Conservation (phyloP, 768 basidiomycete genomes). For the Boletus sp. region DNA sequence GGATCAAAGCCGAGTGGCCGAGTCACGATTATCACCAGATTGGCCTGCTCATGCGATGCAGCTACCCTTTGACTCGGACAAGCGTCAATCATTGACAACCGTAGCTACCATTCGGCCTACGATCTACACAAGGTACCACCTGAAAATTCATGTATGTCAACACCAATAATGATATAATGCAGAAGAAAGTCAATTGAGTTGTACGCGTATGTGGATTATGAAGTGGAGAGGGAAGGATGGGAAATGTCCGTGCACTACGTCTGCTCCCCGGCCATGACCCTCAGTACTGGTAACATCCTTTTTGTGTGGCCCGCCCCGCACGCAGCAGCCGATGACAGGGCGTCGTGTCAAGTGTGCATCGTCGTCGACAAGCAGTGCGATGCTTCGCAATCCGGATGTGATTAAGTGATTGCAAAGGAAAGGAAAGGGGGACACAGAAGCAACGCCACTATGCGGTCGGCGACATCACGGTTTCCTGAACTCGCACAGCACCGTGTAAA, state of each 20-base stretch:
- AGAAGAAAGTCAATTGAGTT: slow-evolving; percentile 19
- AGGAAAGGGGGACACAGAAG: not conserved
- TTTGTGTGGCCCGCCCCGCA: slow-evolving; percentile 8
- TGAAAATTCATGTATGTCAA: slow-evolving; percentile 10
- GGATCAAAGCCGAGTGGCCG: not conserved
- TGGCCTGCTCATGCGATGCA: too few species aligned
- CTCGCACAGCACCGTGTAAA: slow-evolving; percentile 96
- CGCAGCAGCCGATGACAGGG: not conserved
- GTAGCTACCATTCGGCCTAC: not conserved
- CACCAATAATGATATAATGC: slow-evolving; percentile 30
- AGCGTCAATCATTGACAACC: not conserved
- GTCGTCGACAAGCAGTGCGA: slow-evolving; percentile 1
- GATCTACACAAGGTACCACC: slow-evolving; percentile 3
- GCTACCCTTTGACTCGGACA: too few species aligned
- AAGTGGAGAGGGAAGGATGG: slow-evolving; percentile 27
- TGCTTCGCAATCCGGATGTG: not conserved
- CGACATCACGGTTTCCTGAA: slow-evolving; percentile 73
- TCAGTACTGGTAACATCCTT: slow-evolving; percentile 26
- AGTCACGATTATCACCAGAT: slow-evolving; percentile 8
- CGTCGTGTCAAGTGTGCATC: not conserved
- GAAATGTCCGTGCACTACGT: slow-evolving; percentile 40
- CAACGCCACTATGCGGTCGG: not conserved
- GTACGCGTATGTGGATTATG: slow-evolving; percentile 28
- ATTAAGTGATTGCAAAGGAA: not conserved
- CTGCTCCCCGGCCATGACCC: slow-evolving; percentile 31